These are phyloP conservation scores for Pseudotsuga menziesii DNA, from an alignment of 75 land plant species.

Conservation along the genomic window DNA sequence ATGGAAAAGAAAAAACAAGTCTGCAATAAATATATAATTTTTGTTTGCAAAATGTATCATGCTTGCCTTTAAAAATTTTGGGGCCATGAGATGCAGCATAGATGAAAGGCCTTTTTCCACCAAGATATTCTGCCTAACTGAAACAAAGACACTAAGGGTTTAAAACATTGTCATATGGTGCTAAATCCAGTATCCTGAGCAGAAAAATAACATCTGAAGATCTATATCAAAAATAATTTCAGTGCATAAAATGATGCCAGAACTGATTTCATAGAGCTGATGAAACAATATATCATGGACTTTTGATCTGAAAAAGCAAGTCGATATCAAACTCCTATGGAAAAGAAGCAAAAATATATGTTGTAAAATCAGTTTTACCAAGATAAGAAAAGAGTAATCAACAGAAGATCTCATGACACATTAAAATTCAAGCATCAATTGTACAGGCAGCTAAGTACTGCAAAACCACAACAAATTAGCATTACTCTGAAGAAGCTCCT, in stretches of 20 bases:
- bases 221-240: neutral
- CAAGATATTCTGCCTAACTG: constrained; percentile 4
- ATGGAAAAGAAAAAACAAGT: neutral
- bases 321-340: neutral
- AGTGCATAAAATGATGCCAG: neutral
- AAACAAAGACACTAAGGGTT: neutral
- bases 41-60: neutral
- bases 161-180: neutral
- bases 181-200: neutral
- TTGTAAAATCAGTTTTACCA: neutral
- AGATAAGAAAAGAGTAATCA: neutral
- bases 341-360: neutral
- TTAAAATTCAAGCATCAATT: neutral
- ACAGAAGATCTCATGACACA: neutral
- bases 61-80: neutral
- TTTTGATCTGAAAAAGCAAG: neutral
- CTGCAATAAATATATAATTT: neutral
- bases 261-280: neutral
- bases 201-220: neutral
- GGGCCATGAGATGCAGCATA: neutral
- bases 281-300: neutral
- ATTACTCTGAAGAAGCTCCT: constrained; percentile 67
- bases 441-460: neutral
- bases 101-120: neutral
- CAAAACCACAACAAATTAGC: constrained; percentile 2